A percentile compares a stretch with the other conserved stretches of the same genome.
Conservation (phyloP, 306 rosid species). For the Cucumis melo region DNA sequence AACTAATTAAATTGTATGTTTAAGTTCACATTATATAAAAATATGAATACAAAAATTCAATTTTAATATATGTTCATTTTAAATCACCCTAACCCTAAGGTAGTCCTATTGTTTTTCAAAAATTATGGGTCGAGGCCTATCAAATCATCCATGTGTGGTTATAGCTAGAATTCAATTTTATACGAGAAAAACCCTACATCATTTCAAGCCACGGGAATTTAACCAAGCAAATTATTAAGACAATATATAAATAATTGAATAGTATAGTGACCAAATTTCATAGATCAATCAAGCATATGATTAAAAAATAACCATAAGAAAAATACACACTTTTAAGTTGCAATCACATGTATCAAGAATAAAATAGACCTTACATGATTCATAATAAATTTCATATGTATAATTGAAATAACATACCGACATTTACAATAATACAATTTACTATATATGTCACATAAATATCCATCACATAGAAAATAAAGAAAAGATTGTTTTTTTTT, state of each 20-base stretch:
- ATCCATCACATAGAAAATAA: too few relatives aligned
- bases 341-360: not conserved
- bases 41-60: too few relatives aligned
- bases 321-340: not conserved
- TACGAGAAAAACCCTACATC: not conserved
- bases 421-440: not conserved
- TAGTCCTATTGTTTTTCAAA: too few relatives aligned
- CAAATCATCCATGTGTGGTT: not conserved
- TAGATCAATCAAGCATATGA: not conserved
- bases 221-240: not conserved
- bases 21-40: too few relatives aligned
- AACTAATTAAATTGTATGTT: too few relatives aligned
- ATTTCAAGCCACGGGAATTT: not conserved
- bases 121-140: not conserved
- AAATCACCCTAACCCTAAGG: too few relatives aligned
- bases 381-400: not conserved
- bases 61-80: too few relatives aligned
- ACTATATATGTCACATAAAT: not conserved
- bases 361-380: not conserved
- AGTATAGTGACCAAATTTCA: not conserved
- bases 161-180: not conserved
- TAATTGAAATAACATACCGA: not conserved
- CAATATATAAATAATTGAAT: not conserved
- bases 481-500: too few relatives aligned
- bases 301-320: not conserved